Conservation (phyloP, 1,139 yeast genomes). For the Taiozyma sp. region DNA sequence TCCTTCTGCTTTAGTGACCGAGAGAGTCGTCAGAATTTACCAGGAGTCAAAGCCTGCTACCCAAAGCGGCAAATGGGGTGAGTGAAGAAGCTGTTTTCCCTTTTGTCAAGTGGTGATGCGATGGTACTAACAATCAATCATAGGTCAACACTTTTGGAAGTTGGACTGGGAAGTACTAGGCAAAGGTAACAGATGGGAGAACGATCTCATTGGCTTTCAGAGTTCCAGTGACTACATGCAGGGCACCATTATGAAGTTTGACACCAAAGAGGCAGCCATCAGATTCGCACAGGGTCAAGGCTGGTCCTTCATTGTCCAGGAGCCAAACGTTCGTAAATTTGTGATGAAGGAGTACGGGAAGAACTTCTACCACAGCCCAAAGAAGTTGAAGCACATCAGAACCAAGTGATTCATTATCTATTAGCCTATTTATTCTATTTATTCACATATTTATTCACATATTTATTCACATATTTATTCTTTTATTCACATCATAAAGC, state of each 20-base stretch:
- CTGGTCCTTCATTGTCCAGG: slow-evolving; percentile 81
- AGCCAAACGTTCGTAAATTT: slow-evolving; percentile 72
- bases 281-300: slow-evolving; percentile 82
- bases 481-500: neutral
- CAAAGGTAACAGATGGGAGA: slow-evolving; percentile 84
- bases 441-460: too few species aligned
- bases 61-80: slow-evolving; percentile 54
- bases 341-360: slow-evolving; percentile 71
- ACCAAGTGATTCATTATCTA: slow-evolving; percentile 48
- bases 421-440: slow-evolving; percentile 6
- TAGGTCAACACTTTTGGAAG: slow-evolving; percentile 55
- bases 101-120: too few species aligned
- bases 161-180: slow-evolving; percentile 82
- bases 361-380: slow-evolving; percentile 66
- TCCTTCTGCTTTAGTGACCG: slow-evolving; percentile 57
- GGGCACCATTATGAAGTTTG: slow-evolving; percentile 75
- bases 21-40: slow-evolving; percentile 72
- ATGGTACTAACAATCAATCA: neutral
- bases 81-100: slow-evolving; percentile 2
- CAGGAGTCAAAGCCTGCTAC: slow-evolving; percentile 80
- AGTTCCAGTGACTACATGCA: slow-evolving; percentile 83
- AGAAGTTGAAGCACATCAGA: slow-evolving; percentile 77
- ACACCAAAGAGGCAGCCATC: slow-evolving; percentile 71
- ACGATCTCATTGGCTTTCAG: slow-evolving; percentile 85
- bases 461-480: slow-evolving; percentile 1